phyloP scores from a whole-genome alignment of 257 asterid species.

The Agastache rugosa region DNA sequence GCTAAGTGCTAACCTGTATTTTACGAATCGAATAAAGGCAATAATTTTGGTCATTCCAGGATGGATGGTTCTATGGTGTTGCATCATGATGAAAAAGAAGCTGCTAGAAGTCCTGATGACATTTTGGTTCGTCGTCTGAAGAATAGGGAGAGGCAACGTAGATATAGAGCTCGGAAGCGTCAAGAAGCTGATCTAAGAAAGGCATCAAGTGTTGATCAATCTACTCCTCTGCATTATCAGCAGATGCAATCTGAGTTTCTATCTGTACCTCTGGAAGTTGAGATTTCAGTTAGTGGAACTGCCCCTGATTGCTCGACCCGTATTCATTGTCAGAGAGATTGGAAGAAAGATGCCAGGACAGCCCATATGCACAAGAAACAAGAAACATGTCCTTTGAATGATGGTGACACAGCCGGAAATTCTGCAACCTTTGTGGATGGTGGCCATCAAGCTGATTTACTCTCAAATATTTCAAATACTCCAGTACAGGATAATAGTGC shows the following conservation, averaged over 20 bases:
- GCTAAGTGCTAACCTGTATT: conserved; percentile 8
- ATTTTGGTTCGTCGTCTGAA: conserved; percentile 71
- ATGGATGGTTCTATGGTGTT: conserved; percentile 54
- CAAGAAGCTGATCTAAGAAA: conserved; percentile 61
- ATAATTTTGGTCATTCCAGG: conserved; percentile 33
- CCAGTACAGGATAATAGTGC: conserved; percentile 34
- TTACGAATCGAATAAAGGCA: conserved; percentile 27
- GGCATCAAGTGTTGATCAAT: conserved; percentile 45
- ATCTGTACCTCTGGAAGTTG: conserved; percentile 45
- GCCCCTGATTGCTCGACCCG: conserved; percentile 58
- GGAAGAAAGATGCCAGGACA: conserved; percentile 90
- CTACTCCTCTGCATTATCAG: conserved; percentile 43
- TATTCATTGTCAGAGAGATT: conserved; percentile 69
- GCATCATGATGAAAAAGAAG: conserved; percentile 52
- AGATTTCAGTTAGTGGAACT: conserved; percentile 40
- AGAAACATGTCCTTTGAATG: conserved; percentile 31
- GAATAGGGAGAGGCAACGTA: conserved; percentile 89
- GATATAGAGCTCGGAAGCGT: conserved; percentile 92
- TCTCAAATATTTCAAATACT: conserved; percentile 23
- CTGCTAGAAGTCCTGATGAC: conserved; percentile 50
- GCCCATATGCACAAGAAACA: conserved; percentile 55
- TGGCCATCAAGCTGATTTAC: conserved; percentile 29
- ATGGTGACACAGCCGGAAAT: conserved; percentile 37
- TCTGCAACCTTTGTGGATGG: conserved; percentile 36
- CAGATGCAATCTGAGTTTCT: conserved; percentile 38